These are phyloP conservation scores for Boeremia exigua DNA, from an alignment of 2,329 filamentous ascomycete species.

Conservation along the genomic window DNA sequence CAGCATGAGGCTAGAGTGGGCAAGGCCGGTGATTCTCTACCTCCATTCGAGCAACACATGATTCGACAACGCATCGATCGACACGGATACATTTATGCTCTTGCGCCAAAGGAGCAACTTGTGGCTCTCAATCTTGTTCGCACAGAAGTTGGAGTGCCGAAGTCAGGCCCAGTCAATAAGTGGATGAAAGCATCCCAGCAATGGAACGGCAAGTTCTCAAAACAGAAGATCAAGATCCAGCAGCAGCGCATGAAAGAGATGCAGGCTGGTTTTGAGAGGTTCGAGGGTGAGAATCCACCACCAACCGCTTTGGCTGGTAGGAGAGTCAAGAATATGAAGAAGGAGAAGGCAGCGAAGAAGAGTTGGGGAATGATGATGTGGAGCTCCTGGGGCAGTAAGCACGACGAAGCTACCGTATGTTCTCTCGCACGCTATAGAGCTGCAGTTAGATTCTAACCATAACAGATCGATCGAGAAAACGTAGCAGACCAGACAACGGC, in stretches of 20 bases:
- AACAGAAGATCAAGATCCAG: conserved; percentile 73
- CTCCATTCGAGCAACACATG: conserved; percentile 83
- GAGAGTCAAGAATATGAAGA: conserved; percentile 57
- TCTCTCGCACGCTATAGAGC: background rate
- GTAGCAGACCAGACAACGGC: conserved; percentile 33
- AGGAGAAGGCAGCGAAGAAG: conserved; percentile 64
- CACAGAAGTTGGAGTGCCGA: conserved; percentile 77
- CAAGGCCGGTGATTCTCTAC: conserved; percentile 84
- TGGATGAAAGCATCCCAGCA: conserved; percentile 78
- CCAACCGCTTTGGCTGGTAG: conserved; percentile 82
- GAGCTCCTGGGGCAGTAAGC: conserved; percentile 86
- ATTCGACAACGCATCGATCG: conserved; percentile 86
- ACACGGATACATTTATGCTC: conserved; percentile 73
- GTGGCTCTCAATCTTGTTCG: conserved; percentile 69
- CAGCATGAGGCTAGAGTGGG: conserved; percentile 61
- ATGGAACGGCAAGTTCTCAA: conserved; percentile 76
- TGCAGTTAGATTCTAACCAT: background rate
- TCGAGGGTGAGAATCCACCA: conserved; percentile 77
- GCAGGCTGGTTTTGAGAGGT: conserved; percentile 71
- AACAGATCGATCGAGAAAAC: conserved; percentile 43
- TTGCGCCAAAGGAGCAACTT: conserved; percentile 70
- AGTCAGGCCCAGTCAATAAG: conserved; percentile 77
- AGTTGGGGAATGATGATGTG: conserved; percentile 82
- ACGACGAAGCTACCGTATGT: conserved; percentile 76
- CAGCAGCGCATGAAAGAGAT: conserved; percentile 76